Evolutionary conservation across 2,329 filamentous ascomycete species (phyloP).

Genomic region (Trichoderma sp.): DNA sequence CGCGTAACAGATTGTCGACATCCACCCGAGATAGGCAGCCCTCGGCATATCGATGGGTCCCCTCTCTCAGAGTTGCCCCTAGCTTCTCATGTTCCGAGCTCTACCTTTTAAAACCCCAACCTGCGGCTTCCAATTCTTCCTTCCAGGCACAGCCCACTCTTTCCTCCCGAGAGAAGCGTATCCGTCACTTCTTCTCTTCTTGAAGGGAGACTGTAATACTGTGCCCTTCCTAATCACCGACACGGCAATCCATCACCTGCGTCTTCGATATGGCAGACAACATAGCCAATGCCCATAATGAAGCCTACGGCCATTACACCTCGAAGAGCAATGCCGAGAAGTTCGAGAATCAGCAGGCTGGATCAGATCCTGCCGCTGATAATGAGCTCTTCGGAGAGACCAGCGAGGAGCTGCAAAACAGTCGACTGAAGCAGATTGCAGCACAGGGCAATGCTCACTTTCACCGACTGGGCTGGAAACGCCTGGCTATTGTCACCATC

Average conservation of each 20-base stretch:
- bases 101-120: background rate
- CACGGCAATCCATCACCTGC: background rate
- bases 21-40: background rate
- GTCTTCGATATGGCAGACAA: background rate
- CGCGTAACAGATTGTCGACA: background rate
- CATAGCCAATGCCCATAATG: background rate
- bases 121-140: background rate
- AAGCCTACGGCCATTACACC: background rate
- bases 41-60: constrained; percentile 24
- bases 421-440: constrained; percentile 47
- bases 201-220: background rate
- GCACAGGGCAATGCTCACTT: constrained; percentile 48
- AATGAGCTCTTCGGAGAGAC: constrained; percentile 32
- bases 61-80: constrained; percentile 1
- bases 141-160: background rate
- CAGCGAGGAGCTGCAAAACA: constrained; percentile 38
- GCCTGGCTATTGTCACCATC: constrained; percentile 52
- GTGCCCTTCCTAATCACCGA: background rate
- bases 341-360: constrained; percentile 2
- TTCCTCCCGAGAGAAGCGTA: background rate
- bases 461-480: constrained; percentile 54
- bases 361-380: background rate
- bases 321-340: background rate
- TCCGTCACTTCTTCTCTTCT: background rate
- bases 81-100: background rate